Base-by-base conservation (phyloP, 2,329 filamentous ascomycete species). In the Domatiomyces globalis region DNA sequence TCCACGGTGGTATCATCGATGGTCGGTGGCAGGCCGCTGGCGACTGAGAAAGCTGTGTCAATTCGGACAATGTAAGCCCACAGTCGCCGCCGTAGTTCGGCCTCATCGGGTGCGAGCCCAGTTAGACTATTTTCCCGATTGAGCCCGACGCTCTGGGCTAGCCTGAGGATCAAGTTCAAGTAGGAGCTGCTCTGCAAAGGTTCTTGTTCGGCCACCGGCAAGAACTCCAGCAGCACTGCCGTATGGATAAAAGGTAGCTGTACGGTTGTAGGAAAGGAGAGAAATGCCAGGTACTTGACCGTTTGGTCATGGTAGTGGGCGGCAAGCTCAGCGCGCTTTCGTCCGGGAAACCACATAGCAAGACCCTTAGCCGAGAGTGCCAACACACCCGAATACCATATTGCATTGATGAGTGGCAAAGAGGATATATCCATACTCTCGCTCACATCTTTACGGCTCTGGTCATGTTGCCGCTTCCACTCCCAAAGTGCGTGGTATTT, bases 31-130 rank as follows among this genome's bases (percentile, higher is more conserved):
- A 74, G 61, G 1, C 72, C 72, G 47, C 70, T 72, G 3, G 71
- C 71, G 63, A 73, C 71, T 1, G 71, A 68, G n/a, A 74, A 67
- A 66, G n/a, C 70, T 63, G 54, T 70, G 60, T 84, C 81, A 0
- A 84, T 65, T 17, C 80, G 68, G 58, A 63, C 63, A 17, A 69
- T 52, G 29, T 54, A 52, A 63, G 66, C 67, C 68, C 67, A 70
- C 1, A 65, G 54, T n/a, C 64, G 61, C 45, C 68, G 64, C 43
- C 66, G 62, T 57, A 65, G 65, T 29, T 67, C 64, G 29, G 64
- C 59, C 27, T 68, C 66, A 19, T 73, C 70, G 63, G 72, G 71
- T 45, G 73, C 61, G 46, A 74, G 68, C 5, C 69, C 69, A 54
- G 73, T 74, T 19, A 72, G 67, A 0, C 69, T 69, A 2, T 71